Evolutionary conservation across 2,329 filamentous ascomycete genomes (phyloP).

Genomic region (Chrysoporthe austroafricana): DNA sequence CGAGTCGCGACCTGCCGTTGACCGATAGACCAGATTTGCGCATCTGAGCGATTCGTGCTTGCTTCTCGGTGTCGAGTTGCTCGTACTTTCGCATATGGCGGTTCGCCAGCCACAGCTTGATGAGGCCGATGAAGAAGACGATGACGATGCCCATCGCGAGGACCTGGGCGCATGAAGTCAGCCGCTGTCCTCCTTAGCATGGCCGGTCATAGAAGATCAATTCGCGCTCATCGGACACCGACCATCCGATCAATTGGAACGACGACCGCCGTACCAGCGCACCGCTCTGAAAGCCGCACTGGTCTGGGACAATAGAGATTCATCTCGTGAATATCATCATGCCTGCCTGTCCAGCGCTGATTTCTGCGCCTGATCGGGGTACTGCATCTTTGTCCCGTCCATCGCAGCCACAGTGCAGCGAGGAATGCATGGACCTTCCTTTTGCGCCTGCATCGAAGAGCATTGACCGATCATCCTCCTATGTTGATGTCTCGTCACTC

Average conservation of each 20-base stretch:
- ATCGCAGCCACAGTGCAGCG: neutral
- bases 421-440: neutral
- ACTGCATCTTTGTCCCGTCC: too few species aligned
- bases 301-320: too few species aligned
- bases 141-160: slow-evolving; percentile 71
- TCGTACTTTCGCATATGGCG: slow-evolving; percentile 60
- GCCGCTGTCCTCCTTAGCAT: neutral
- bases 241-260: too few species aligned
- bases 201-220: neutral
- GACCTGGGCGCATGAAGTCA: slow-evolving; percentile 53
- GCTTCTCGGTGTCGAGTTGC: slow-evolving; percentile 68
- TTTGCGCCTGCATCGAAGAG: neutral
- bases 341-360: too few species aligned
- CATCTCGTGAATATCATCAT: too few species aligned
- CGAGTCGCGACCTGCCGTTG: slow-evolving; percentile 36
- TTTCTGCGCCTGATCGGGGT: too few species aligned
- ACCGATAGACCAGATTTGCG: slow-evolving; percentile 55
- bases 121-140: slow-evolving; percentile 69
- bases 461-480: neutral
- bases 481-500: neutral
- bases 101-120: slow-evolving; percentile 69
- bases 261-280: too few species aligned
- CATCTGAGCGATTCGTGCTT: slow-evolving; percentile 56
- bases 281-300: too few species aligned
- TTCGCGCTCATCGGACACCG: too few species aligned